Base-by-base conservation (phyloP, 208 protist genomes). In the Acanthamoeba castellanii region DNA sequence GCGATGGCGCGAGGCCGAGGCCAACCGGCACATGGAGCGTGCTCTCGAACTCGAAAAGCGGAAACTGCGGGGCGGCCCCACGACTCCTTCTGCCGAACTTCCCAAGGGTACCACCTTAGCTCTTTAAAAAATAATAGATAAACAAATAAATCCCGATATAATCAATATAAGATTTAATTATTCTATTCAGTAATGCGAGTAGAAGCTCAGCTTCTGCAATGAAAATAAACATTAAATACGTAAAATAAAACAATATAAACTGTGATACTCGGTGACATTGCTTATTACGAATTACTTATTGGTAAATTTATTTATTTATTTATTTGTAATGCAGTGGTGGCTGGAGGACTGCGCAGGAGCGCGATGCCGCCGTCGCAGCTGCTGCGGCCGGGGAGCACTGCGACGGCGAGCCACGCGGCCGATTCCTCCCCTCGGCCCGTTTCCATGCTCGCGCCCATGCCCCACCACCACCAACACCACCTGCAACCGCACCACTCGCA, bases 1-100 rank as follows among this genome's bases (percentile, higher is more conserved):
- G 85, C n/a, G 42, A 72, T 72, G 85, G 57, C n/a, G 85, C 30
- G 57, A 92, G 27, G 59, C 37, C 45, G 78, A 87, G 50, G 78
- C 78, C 27, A 30, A 59, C 27, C 50, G 57, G 18, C 32, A 74
- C n/a, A 92, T 72, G 85, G 59, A 92, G 32, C 30, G 34, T 16
- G 52, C 59, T 0, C 20, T 92, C 85, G 57, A 72, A 27, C 85
- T 52, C 30, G 85, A 92, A 72, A 70, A 59, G 37, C n/a, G 42
- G 47, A 70, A 59, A 92, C 50, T 92, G 30, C 57, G 45, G 30
- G 27, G 76, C 34, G 42, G 30, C 27, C 42, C 45, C 34, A 55
- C 76, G 8, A 22, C 66, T 8, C 66, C 66, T 18, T 57, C 16
- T 57, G 52, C 52, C 52, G 52, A 57, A 57, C 52, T 57, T 57